These are phyloP conservation scores for Cystobasidiaceae sp. DNA, from an alignment of 1,284 basidiomycete genomes.

Conservation along the genomic window DNA sequence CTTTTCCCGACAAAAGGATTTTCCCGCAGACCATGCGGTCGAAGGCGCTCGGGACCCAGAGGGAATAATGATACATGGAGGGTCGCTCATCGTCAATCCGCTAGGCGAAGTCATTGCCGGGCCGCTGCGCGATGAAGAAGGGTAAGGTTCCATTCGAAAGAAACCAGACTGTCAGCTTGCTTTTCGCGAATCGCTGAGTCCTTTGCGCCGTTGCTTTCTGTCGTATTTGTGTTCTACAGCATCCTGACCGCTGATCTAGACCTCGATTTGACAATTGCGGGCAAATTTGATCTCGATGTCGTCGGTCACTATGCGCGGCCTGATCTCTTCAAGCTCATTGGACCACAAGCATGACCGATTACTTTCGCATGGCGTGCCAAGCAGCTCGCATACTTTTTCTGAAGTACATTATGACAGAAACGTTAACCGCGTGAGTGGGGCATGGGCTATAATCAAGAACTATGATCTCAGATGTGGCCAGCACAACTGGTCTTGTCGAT, in stretches of 20 bases:
- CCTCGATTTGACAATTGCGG: constrained; percentile 57
- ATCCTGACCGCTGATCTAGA: constrained; percentile 62
- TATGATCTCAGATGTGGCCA: too few species aligned
- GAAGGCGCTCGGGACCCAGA: constrained; percentile 42
- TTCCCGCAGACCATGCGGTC: constrained; percentile 53
- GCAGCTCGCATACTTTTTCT: too few species aligned
- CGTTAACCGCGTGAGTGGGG: too few species aligned
- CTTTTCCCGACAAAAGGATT: constrained; percentile 59
- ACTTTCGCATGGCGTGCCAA: too few species aligned
- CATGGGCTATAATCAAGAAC: too few species aligned
- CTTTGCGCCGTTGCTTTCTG: neutral
- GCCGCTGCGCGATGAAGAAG: constrained; percentile 59
- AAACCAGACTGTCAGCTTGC: neutral
- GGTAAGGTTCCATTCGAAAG: constrained; percentile 41
- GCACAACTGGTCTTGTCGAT: too few species aligned
- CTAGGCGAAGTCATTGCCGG: constrained; percentile 64
- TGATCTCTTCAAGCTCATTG: constrained; percentile 48
- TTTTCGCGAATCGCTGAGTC: too few species aligned
- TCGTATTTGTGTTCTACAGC: neutral
- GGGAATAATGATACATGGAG: constrained; percentile 63
- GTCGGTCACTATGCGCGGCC: constrained; percentile 64
- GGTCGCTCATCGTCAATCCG: constrained; percentile 63
- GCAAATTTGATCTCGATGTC: constrained; percentile 67
- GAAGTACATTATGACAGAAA: too few species aligned
- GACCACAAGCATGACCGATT: constrained; percentile 4